phyloP scores from a whole-genome alignment of 257 asterid genomes.

The Ilex asprella region DNA sequence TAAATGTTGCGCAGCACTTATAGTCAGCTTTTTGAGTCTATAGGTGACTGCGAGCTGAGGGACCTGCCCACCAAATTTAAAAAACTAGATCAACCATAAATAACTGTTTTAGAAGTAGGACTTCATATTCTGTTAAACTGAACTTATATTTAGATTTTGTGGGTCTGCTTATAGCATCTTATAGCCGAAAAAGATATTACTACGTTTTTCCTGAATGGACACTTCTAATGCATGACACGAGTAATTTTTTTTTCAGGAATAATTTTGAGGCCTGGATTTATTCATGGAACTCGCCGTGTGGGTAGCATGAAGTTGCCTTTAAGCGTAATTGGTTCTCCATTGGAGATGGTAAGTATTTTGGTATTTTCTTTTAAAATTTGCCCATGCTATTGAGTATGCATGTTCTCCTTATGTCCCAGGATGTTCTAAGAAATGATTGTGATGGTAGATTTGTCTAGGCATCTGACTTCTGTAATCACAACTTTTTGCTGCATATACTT shows the following conservation, averaged over 20 bases:
- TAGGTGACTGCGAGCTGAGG: background rate
- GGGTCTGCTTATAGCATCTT: background rate
- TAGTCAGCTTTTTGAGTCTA: background rate
- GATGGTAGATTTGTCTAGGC: background rate
- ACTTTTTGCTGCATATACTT: too few species aligned
- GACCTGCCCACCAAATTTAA: background rate
- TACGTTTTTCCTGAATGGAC: background rate
- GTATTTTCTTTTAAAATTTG: background rate
- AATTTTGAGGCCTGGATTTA: conserved; percentile 92
- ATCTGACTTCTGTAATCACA: background rate
- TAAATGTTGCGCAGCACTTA: background rate
- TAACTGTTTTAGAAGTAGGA: background rate
- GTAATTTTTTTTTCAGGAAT: conserved; percentile 45
- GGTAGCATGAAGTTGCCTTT: conserved; percentile 88
- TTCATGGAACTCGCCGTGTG: conserved; percentile 83
- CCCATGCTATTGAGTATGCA: background rate
- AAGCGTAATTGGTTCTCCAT: conserved; percentile 80
- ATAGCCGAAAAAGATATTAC: background rate
- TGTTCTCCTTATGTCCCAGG: background rate
- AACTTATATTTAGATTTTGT: background rate
- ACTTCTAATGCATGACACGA: background rate
- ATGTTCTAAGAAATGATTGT: background rate
- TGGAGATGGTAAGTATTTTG: conserved; percentile 59
- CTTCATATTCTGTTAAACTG: too few species aligned
- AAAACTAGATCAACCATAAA: background rate